Conservation (phyloP, 2,329 filamentous ascomycete genomes). For the Didymella pinodella region DNA sequence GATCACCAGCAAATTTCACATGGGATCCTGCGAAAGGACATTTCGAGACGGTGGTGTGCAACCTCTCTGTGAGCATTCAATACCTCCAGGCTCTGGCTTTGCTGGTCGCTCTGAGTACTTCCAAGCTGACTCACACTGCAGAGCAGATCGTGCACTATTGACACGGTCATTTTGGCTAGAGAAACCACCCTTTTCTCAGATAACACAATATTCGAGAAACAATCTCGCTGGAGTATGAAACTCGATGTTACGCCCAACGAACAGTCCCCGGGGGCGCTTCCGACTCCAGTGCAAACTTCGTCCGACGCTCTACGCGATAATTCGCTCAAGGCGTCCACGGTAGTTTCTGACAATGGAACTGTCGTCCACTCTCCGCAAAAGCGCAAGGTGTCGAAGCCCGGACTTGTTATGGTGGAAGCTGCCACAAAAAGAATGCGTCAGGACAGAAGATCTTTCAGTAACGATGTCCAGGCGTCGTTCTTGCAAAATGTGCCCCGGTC, state of each 20-base stretch:
- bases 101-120: neutral
- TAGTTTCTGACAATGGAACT: too few species aligned
- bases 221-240: slow-evolving; percentile 40
- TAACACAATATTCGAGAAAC: slow-evolving; percentile 42
- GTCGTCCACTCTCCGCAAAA: slow-evolving; percentile 14
- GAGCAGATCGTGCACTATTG: neutral
- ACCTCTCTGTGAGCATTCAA: too few species aligned
- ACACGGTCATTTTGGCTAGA: slow-evolving; percentile 28
- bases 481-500: neutral
- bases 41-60: slow-evolving; percentile 33
- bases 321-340: neutral
- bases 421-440: slow-evolving; percentile 6
- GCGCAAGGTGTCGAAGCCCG: slow-evolving; percentile 16
- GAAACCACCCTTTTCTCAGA: slow-evolving; percentile 35
- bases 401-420: too few species aligned
- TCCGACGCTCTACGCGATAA: neutral
- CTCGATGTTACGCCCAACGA: slow-evolving; percentile 17
- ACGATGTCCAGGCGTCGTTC: neutral
- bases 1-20: slow-evolving; percentile 19
- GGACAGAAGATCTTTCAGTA: neutral
- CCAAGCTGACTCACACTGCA: neutral
- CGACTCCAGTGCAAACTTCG: too few species aligned
- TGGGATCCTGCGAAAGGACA: slow-evolving; percentile 32
- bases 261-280: neutral
- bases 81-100: neutral